These are phyloP conservation scores for Populus davidiana DNA, from an alignment of 345 rosid species.

Conservation along the genomic window DNA sequence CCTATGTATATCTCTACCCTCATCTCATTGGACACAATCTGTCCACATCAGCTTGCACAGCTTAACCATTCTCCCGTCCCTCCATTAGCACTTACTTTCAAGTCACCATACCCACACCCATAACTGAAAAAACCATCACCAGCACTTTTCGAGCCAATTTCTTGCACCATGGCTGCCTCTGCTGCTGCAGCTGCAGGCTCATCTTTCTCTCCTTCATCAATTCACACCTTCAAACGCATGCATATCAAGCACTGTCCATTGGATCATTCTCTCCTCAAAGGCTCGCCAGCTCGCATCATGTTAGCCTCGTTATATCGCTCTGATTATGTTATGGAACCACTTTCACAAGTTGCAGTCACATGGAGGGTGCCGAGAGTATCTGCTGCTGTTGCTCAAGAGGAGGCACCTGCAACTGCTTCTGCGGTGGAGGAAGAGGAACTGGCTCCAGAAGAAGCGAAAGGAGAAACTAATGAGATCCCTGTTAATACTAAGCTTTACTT, in stretches of 20 bases:
- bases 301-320: slow-evolving; percentile 11
- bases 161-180: slow-evolving; percentile 34
- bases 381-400: slow-evolving; percentile 46
- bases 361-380: slow-evolving; percentile 45
- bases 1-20: background rate
- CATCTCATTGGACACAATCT: slow-evolving; percentile 31
- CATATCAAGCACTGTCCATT: slow-evolving; percentile 25
- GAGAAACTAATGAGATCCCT: slow-evolving; percentile 8
- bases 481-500: slow-evolving; percentile 76
- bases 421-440: slow-evolving; percentile 22
- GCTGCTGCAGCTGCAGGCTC: slow-evolving; percentile 43
- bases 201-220: slow-evolving; percentile 40
- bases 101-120: background rate
- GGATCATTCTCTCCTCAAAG: slow-evolving; percentile 11
- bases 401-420: slow-evolving; percentile 31
- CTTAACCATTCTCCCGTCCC: background rate
- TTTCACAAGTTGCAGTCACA: slow-evolving; percentile 1
- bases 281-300: slow-evolving; percentile 11
- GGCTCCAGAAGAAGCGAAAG: slow-evolving; percentile 14
- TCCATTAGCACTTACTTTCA: background rate
- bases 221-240: slow-evolving; percentile 38
- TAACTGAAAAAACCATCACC: slow-evolving; percentile 16
- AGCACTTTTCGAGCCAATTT: background rate
- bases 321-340: slow-evolving; percentile 3
- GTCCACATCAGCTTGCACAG: slow-evolving; percentile 33